Evolutionary conservation across 345 rosid genomes (phyloP), one percentile per base, ranked within the genome.

Genomic region (Bretschneidera sinensis): DNA sequence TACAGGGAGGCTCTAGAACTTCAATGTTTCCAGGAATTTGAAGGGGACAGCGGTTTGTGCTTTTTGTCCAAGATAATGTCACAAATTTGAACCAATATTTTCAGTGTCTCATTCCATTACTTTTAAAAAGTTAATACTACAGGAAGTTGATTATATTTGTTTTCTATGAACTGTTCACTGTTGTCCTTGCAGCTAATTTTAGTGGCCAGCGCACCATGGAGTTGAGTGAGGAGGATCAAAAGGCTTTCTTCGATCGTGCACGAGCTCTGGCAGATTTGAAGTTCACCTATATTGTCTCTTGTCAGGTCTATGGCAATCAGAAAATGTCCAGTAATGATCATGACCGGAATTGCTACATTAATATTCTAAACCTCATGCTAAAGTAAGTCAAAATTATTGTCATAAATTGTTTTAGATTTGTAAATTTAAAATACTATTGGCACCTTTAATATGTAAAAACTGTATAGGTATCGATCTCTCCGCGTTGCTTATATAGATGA

Each of bases 261-360:
- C 78, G 75, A 60, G 97, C 99, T 71, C 78, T 88, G 59, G 95
- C 88, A 17, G 83, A 88, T 79, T 43, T 94, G 75, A 94, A 94
- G 83, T 91, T 90, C 78, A 90, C 96, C 35, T 94, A 90, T 69
- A 96, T 94, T 57, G 99, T 94, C 72, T 94, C 99, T 23, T 94
- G 99, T 83, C 99, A 94, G 69, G 23, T 90, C 43, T 86, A 86
- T 77, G 99, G 99, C 24, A 68, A 70, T 74, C 97, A 86, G 69
- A 94, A 91, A 78, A 85, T 82, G 74, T 80, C 96, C 7, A 51
- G 67, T 62, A 89, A 91, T 39, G 0, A 0, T 31, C 71, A 48
- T 28, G 97, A 86, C 0, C 71, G 95, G 22, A 81, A 85, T 69
- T 74, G 86, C 74, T 90, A 90, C 79, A 80, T 15, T 62, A 82